These are phyloP conservation scores for Vitis hybrid DNA, from an alignment of 177 flowering plant genomes.

Conservation along the genomic window DNA sequence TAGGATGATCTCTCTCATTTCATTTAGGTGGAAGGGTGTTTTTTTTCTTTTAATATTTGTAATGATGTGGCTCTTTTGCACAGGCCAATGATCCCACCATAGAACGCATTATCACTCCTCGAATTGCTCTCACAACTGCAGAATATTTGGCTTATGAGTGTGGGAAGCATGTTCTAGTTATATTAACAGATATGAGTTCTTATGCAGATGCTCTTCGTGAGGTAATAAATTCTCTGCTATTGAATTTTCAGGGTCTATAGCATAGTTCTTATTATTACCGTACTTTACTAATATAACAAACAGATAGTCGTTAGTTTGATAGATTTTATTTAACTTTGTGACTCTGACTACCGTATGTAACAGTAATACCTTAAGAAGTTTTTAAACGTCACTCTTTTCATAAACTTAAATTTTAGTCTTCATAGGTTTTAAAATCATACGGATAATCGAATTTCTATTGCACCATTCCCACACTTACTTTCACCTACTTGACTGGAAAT, in stretches of 20 bases:
- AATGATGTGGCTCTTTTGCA: constrained; percentile 6
- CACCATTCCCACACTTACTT: neutral
- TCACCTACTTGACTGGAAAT: constrained; percentile 4
- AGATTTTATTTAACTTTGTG: neutral
- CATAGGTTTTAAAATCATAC: too few species aligned
- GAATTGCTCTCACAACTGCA: constrained; percentile 96
- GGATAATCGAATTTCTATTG: too few species aligned
- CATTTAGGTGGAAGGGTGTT: too few species aligned
- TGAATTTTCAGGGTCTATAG: neutral
- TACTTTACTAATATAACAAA: neutral
- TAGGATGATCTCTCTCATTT: too few species aligned
- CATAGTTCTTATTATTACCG: neutral
- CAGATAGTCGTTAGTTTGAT: neutral
- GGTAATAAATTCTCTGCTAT: constrained; percentile 37
- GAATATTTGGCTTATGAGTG: constrained; percentile 98
- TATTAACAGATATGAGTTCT: constrained; percentile 94
- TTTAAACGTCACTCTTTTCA: neutral
- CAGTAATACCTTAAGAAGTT: neutral
- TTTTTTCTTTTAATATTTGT: too few species aligned
- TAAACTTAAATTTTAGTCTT: neutral
- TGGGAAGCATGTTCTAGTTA: constrained; percentile 96
- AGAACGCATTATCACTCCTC: constrained; percentile 95
- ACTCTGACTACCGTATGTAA: neutral
- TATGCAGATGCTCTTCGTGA: constrained; percentile 99
- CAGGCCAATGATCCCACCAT: constrained; percentile 99